Percentiles rank a stretch among this genome's conserved stretches.
These are phyloP conservation scores for Aspergillus alliaceus DNA, from an alignment of 2,329 filamentous ascomycete species.

Conservation along the genomic window DNA sequence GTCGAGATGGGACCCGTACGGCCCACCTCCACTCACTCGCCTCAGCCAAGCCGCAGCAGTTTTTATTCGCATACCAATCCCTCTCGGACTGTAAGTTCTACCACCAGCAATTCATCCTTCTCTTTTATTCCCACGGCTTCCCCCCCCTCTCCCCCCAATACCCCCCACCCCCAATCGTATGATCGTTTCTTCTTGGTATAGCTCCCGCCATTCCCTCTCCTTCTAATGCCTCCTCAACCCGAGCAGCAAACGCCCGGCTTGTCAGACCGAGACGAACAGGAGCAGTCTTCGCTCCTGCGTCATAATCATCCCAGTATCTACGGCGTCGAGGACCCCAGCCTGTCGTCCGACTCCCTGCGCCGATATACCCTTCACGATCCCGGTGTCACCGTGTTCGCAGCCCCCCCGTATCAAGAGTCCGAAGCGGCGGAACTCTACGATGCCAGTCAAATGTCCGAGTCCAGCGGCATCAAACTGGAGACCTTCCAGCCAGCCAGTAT, in stretches of 20 bases:
- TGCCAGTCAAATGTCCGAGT: constrained; percentile 55
- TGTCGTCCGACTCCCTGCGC: constrained; percentile 30
- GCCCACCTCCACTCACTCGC: constrained; percentile 1
- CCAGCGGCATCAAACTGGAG: constrained; percentile 50
- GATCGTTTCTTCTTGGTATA: not conserved
- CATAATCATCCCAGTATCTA: constrained; percentile 43
- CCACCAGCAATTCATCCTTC: not conserved
- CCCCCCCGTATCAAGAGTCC: constrained; percentile 56
- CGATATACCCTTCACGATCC: constrained; percentile 38
- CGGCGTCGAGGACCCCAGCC: constrained; percentile 49
- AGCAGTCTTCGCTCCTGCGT: constrained; percentile 26
- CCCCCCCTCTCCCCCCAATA: too few relatives aligned
- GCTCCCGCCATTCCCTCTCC: not conserved
- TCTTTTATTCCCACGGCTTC: not conserved
- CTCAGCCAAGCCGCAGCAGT: constrained; percentile 8
- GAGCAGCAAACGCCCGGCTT: constrained; percentile 8
- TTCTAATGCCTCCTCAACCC: constrained; percentile 1
- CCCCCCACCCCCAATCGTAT: not conserved
- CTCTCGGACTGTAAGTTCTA: constrained; percentile 4
- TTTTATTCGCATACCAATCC: constrained; percentile 4
- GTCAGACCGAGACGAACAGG: constrained; percentile 15
- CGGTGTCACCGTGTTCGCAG: constrained; percentile 58
- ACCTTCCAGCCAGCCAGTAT: constrained; percentile 66
- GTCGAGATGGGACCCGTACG: constrained; percentile 1
- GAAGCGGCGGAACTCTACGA: constrained; percentile 47